Conservation (phyloP, 495 filamentous ascomycete species). For the Pseudotulostoma volvatum region DNA sequence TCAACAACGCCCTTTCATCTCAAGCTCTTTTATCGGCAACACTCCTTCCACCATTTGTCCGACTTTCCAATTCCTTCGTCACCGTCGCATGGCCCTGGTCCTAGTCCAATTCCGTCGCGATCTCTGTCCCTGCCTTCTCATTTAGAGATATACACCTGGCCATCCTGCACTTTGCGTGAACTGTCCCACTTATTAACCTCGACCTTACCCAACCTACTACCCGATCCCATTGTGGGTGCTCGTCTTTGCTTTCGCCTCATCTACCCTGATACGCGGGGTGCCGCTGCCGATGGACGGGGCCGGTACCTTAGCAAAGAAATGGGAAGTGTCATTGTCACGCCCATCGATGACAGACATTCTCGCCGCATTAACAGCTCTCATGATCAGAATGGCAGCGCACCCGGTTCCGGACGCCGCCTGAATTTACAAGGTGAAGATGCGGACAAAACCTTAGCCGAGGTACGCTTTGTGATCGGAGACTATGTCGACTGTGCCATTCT, state of each 20-base stretch:
- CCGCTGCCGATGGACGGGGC: slow-evolving; percentile 31
- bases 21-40: slow-evolving; percentile 69
- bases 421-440: slow-evolving; percentile 37
- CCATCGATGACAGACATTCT: slow-evolving; percentile 15
- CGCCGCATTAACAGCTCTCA: slow-evolving; percentile 36
- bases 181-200: slow-evolving; percentile 58
- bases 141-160: slow-evolving; percentile 81
- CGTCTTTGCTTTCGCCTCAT: slow-evolving; percentile 74
- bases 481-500: slow-evolving; percentile 69
- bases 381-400: slow-evolving; percentile 7
- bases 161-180: slow-evolving; percentile 65
- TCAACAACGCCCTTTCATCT: slow-evolving; percentile 75
- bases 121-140: slow-evolving; percentile 42
- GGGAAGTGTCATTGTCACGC: slow-evolving; percentile 60
- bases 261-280: slow-evolving; percentile 58
- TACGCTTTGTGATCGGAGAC: slow-evolving; percentile 74
- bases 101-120: slow-evolving; percentile 22
- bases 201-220: slow-evolving; percentile 51
- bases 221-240: slow-evolving; percentile 61
- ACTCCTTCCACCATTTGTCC: slow-evolving; percentile 46
- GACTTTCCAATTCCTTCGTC: slow-evolving; percentile 15
- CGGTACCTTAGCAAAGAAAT: slow-evolving; percentile 61
- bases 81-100: slow-evolving; percentile 12
- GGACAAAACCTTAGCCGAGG: slow-evolving; percentile 57
- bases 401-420: slow-evolving; percentile 5